Evolutionary conservation across 2,329 filamentous ascomycete species (phyloP).

Genomic region (Cucurbitaria berberidis): DNA sequence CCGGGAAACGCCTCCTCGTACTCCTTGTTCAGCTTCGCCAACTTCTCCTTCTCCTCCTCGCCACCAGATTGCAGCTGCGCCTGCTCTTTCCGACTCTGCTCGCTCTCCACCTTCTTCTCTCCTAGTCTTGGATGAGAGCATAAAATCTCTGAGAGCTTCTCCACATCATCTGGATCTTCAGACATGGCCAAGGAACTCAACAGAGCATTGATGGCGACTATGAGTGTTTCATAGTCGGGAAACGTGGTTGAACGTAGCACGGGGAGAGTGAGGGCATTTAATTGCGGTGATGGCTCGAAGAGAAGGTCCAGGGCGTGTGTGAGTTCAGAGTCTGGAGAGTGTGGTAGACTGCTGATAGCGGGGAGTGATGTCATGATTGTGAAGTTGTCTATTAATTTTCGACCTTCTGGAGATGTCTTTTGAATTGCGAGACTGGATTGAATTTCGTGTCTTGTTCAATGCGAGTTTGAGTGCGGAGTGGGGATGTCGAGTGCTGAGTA

Average conservation of each 20-base stretch:
- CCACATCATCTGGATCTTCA: slow-evolving; percentile 54
- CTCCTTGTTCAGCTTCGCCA: slow-evolving; percentile 71
- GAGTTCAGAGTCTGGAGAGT: slow-evolving; percentile 62
- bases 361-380: slow-evolving; percentile 59
- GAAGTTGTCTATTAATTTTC: background rate
- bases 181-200: slow-evolving; percentile 56
- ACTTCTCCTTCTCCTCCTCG: slow-evolving; percentile 60
- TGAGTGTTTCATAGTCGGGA: slow-evolving; percentile 70
- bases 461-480: background rate
- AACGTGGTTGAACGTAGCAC: slow-evolving; percentile 67
- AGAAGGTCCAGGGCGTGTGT: slow-evolving; percentile 72
- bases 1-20: slow-evolving; percentile 86
- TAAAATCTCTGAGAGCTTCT: slow-evolving; percentile 73
- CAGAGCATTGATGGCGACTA: slow-evolving; percentile 68
- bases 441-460: background rate
- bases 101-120: slow-evolving; percentile 80
- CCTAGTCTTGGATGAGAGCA: slow-evolving; percentile 84
- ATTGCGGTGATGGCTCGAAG: slow-evolving; percentile 79
- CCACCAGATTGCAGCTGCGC: slow-evolving; percentile 67
- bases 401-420: background rate
- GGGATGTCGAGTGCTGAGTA: background rate
- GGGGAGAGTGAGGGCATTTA: slow-evolving; percentile 75
- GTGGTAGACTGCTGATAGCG: slow-evolving; percentile 61
- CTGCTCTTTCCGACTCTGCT: slow-evolving; percentile 81
- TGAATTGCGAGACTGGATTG: background rate